Conservation (phyloP, 2,329 filamentous ascomycete genomes). For the Cladorrhinum sp. region DNA sequence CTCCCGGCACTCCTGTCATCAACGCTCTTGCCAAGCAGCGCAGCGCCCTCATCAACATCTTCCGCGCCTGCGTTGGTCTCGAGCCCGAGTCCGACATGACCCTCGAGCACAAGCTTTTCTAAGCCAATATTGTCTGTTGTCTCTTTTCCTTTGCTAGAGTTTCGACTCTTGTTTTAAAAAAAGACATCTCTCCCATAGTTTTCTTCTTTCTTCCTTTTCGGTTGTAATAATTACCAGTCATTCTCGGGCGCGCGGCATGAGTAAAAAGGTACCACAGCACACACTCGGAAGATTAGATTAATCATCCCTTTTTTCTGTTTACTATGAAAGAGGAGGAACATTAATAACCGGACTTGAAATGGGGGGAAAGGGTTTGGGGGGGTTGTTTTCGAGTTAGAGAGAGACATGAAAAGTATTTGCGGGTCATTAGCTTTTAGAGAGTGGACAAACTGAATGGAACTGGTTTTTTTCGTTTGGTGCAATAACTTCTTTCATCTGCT, state of each 20-base stretch:
- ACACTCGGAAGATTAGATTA: neutral
- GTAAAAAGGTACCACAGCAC: neutral
- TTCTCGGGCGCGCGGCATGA: neutral
- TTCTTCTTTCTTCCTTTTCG: neutral
- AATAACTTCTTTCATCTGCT: neutral
- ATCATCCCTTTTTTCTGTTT: neutral
- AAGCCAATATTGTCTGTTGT: slow-evolving; percentile 28
- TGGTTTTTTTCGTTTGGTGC: neutral
- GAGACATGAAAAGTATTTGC: neutral
- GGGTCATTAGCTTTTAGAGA: neutral
- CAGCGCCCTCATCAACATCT: slow-evolving; percentile 91
- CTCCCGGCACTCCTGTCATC: slow-evolving; percentile 90
- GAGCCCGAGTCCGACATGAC: slow-evolving; percentile 99
- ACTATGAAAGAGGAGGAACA: neutral
- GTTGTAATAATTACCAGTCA: neutral
- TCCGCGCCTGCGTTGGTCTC: slow-evolving; percentile 93
- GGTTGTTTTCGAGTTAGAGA: neutral
- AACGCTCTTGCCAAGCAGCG: slow-evolving; percentile 97
- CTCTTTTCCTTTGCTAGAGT: neutral
- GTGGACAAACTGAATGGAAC: neutral
- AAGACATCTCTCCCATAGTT: neutral
- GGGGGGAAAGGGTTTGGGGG: too few relatives aligned
- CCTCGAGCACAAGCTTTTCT: slow-evolving; percentile 96
- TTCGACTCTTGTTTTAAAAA: neutral
- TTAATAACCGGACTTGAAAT: neutral